These are phyloP conservation scores for Pouteria campechiana DNA, from an alignment of 179 eudicot species.

Conservation along the genomic window DNA sequence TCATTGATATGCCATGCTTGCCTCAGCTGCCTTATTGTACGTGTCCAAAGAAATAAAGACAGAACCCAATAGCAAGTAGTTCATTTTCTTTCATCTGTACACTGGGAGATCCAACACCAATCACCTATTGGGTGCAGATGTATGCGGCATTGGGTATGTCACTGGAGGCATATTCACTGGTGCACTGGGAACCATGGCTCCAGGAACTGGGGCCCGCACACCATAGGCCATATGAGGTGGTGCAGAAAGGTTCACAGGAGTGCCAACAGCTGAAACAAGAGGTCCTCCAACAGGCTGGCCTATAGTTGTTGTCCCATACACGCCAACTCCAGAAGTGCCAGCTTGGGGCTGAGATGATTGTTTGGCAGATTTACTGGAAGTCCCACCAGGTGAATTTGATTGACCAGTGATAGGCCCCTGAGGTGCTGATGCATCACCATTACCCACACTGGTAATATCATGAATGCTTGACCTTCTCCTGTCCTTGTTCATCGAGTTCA, in stretches of 20 bases:
- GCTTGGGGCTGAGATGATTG: background rate
- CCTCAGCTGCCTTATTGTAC: too few relatives aligned
- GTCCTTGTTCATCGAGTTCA: slow-evolving; percentile 15
- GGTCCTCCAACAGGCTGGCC: slow-evolving; percentile 7
- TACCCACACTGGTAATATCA: slow-evolving; percentile 15
- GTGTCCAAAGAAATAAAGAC: too few relatives aligned
- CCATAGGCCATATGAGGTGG: slow-evolving; percentile 7
- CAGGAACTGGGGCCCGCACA: slow-evolving; percentile 7
- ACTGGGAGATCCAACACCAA: too few relatives aligned
- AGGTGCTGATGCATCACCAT: slow-evolving; percentile 5
- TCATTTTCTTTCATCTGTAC: too few relatives aligned
- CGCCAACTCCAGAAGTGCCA: background rate
- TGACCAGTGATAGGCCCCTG: slow-evolving; percentile 10
- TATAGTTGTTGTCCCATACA: slow-evolving; percentile 5
- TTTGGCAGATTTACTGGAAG: background rate
- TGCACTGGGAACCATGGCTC: slow-evolving; percentile 8
- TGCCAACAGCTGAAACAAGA: slow-evolving; percentile 8
- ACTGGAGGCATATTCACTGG: slow-evolving; percentile 4
- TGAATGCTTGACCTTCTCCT: slow-evolving; percentile 21
- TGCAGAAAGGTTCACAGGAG: slow-evolving; percentile 8
- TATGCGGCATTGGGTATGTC: slow-evolving; percentile 8
- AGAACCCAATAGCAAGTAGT: too few relatives aligned
- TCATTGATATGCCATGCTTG: too few relatives aligned
- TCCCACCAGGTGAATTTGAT: background rate
- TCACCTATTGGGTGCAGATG: too few relatives aligned